Base-by-base conservation (phyloP, 176 grass and related monocot species). In the Pontederia crassipes region DNA sequence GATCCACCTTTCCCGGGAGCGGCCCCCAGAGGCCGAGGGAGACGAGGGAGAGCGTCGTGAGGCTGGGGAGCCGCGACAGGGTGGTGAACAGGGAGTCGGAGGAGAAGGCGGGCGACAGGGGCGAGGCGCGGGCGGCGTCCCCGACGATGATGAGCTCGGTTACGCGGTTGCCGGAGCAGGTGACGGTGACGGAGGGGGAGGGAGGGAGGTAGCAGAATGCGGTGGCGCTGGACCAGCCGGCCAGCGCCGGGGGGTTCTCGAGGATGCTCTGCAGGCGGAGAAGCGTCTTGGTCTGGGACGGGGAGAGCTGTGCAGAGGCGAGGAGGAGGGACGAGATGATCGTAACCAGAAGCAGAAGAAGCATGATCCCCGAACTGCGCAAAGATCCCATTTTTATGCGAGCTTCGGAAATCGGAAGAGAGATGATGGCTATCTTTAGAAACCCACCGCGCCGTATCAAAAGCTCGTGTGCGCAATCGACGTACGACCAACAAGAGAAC, bases 41-140 rank as follows among this genome's bases (percentile, higher is more conserved):
- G 24, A 88, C 84, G 45, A 98, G 84, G 9, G 74, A 68, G 55
- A 98, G 74, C 1, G 45, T n/a, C 3, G 82, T 35, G 0, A 98
- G 72, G 11, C 71, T 49, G 0, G 84, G 85, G 17, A 98, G 45
- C 0, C 68, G 45, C 2, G 85, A 40, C 51, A 98, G 87, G 52
- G 93, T 92, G 65, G 93, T 89, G 79, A 92, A 98, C 45, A 98
- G 70, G 51, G 93, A 80, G 14, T 89, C 79, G 55, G 78, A 55
- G 59, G 93, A 98, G 87, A 92, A 91, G 76, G 13, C 58, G 14
- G 81, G 8, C 0, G 88, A 71, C 9, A 83, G 79, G 11, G 79
- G 56, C 4, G 72, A 11, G 20, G 59, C 60, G 3, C 67, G 66
- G 2, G 46, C 20, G 54, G 79, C 81, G 72, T 52, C 84, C n/a